Conservation (phyloP, 2,329 filamentous ascomycete species). For the Colletotrichum sp. region DNA sequence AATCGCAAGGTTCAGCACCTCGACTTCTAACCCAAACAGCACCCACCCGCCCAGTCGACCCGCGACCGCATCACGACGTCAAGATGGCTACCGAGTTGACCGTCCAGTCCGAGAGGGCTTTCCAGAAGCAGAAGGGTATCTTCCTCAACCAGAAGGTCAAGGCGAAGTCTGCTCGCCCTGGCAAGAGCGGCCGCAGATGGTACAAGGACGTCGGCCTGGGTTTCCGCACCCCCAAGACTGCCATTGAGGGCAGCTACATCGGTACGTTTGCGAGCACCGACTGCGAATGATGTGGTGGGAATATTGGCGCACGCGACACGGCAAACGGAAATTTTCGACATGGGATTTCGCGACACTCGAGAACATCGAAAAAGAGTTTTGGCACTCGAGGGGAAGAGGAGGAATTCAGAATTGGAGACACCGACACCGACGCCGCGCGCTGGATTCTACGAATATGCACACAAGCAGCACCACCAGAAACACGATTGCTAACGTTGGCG, state of each 20-base stretch:
- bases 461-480: not conserved
- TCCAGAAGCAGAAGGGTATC: constrained; percentile 99
- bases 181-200: constrained; percentile 92
- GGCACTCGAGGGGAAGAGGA: not conserved
- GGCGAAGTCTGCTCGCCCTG: constrained; percentile 81
- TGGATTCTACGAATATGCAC: not conserved
- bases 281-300: not conserved
- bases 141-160: constrained; percentile 98
- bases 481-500: constrained; percentile 8
- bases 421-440: not conserved
- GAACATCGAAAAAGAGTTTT: not conserved
- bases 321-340: not conserved
- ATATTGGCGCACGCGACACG: not conserved
- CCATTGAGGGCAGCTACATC: constrained; percentile 99
- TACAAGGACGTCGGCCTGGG: constrained; percentile 99
- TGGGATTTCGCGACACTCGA: not conserved
- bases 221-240: constrained; percentile 97
- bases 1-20: constrained; percentile 14
- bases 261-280: constrained; percentile 69
- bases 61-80: constrained; percentile 23
- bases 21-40: constrained; percentile 22
- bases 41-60: constrained; percentile 20
- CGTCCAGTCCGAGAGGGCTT: constrained; percentile 99
- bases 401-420: not conserved
- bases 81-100: constrained; percentile 98